phyloP scores from a whole-genome alignment of 306 rosid genomes.

The Vigna angularis region DNA sequence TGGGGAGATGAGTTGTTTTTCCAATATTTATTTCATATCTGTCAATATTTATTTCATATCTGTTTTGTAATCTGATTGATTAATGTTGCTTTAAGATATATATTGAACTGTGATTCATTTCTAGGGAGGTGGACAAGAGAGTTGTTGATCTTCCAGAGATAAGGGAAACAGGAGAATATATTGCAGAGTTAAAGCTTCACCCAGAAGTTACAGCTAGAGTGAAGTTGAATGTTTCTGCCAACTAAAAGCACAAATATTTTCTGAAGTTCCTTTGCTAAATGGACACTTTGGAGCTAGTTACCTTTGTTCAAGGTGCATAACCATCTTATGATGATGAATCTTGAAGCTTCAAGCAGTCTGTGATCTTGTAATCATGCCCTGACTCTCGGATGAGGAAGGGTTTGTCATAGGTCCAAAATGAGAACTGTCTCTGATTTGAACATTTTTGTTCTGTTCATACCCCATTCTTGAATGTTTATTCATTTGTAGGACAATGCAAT shows the following conservation, averaged over 20 bases:
- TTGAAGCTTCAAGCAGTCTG: slow-evolving; percentile 29
- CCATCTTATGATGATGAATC: slow-evolving; percentile 27
- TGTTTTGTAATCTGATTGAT: slow-evolving; percentile 14
- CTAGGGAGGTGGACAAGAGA: slow-evolving; percentile 94
- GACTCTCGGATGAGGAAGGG: slow-evolving; percentile 23
- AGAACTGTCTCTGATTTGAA: slow-evolving; percentile 26
- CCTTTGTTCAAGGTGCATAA: slow-evolving; percentile 38
- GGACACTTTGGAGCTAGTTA: slow-evolving; percentile 34
- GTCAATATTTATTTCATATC: slow-evolving; percentile 1
- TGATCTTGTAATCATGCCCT: slow-evolving; percentile 2
- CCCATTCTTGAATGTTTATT: slow-evolving; percentile 35
- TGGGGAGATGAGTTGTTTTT: background rate
- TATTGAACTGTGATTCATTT: slow-evolving; percentile 16
- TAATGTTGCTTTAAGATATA: slow-evolving; percentile 11
- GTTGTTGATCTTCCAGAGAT: slow-evolving; percentile 87
- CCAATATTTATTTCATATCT: background rate
- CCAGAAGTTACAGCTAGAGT: slow-evolving; percentile 93
- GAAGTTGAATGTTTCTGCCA: slow-evolving; percentile 74
- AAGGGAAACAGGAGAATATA: slow-evolving; percentile 82
- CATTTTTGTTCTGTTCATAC: slow-evolving; percentile 28
- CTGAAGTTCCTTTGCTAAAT: slow-evolving; percentile 33
- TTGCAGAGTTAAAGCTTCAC: slow-evolving; percentile 96
- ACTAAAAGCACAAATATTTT: slow-evolving; percentile 54
- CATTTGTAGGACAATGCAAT: slow-evolving; percentile 34
- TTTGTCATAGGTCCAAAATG: background rate